A percentile compares a stretch with the other conserved stretches of the same genome.
Conservation (phyloP, 169 alveolate species). For the Cryptosporidium canis region DNA sequence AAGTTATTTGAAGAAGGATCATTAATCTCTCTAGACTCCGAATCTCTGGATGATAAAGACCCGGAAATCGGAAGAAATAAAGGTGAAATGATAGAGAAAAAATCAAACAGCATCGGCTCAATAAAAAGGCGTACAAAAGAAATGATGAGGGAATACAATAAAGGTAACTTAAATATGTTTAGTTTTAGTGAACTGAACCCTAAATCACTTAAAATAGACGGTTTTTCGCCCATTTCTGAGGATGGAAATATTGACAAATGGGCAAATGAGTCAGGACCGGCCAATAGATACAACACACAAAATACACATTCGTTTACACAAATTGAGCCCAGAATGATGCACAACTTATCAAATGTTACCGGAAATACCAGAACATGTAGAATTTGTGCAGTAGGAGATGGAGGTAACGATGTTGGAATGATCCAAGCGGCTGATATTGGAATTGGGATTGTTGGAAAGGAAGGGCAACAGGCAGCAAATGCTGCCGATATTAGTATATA, state of each 20-base stretch:
- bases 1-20: not conserved
- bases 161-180: not conserved
- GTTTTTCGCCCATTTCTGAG: not conserved
- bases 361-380: constrained; percentile 74
- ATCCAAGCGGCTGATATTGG: constrained; percentile 94
- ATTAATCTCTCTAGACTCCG: not conserved
- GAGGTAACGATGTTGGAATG: constrained; percentile 99
- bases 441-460: constrained; percentile 96
- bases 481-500: constrained; percentile 96
- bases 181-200: not conserved
- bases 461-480: constrained; percentile 95
- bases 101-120: not conserved
- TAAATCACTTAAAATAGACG: not conserved
- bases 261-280: not conserved
- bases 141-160: not conserved
- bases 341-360: not conserved
- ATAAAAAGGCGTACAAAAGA: constrained; percentile 44
- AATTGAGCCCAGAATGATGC: not conserved
- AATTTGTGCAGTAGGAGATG: constrained; percentile 98
- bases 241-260: constrained; percentile 48
- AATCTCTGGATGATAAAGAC: not conserved
- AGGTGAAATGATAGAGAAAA: not conserved
- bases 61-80: not conserved
- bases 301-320: not conserved
- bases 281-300: not conserved